phyloP scores from a whole-genome alignment of 2,329 filamentous ascomycete genomes.

The Diaporthe sp. region DNA sequence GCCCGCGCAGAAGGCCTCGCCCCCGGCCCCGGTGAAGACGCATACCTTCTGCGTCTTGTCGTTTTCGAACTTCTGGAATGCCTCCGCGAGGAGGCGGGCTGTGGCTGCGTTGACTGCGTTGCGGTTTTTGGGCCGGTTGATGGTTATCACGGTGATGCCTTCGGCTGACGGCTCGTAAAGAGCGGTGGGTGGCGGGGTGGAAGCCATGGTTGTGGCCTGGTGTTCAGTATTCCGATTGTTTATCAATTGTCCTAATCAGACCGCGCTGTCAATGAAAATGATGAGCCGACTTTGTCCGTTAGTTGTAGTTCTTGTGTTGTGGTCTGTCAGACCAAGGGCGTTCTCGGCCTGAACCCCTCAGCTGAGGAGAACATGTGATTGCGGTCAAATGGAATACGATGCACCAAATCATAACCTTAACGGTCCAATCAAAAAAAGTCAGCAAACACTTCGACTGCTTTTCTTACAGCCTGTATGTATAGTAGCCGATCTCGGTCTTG shows the following conservation, averaged over 20 bases:
- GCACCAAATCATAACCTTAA: neutral
- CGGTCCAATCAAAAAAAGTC: neutral
- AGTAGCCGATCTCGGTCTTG: neutral
- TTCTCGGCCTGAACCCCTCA: neutral
- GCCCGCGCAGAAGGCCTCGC: constrained; percentile 66
- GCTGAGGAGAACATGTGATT: constrained; percentile 12
- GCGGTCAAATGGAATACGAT: neutral
- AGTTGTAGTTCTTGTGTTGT: too few species aligned
- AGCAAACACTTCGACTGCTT: neutral
- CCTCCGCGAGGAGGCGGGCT: constrained; percentile 60
- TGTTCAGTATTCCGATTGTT: too few species aligned
- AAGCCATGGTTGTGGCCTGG: neutral
- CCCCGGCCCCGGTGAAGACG: constrained; percentile 60
- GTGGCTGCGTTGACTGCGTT: constrained; percentile 68
- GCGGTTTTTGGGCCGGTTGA: constrained; percentile 63
- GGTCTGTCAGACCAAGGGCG: too few species aligned
- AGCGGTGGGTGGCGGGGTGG: neutral
- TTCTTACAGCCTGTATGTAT: neutral
- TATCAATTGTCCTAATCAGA: too few species aligned
- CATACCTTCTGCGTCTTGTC: constrained; percentile 66
- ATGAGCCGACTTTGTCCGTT: neutral
- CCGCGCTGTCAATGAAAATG: too few species aligned
- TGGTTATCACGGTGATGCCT: constrained; percentile 69
- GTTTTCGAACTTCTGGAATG: constrained; percentile 64
- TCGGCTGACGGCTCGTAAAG: constrained; percentile 42